These are phyloP conservation scores for Podila horticola DNA, from an alignment of 192 early-diverging fungal species.

Conservation along the genomic window DNA sequence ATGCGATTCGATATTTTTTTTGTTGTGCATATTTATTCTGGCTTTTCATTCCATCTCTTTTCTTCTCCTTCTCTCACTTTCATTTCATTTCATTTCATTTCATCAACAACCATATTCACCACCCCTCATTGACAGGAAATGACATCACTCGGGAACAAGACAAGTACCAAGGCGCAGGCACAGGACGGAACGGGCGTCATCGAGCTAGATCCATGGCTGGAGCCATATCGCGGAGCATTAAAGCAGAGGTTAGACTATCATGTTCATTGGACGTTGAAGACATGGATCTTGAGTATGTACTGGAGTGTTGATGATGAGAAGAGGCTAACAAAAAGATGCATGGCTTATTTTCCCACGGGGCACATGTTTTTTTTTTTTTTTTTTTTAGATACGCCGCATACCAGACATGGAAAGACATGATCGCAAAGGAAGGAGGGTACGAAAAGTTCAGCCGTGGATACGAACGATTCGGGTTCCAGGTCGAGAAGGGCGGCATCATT, in stretches of 20 bases:
- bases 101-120: background rate
- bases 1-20: no score
- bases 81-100: background rate
- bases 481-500: constrained; percentile 69
- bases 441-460: constrained; percentile 87
- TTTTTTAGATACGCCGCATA: constrained; percentile 62
- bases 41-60: background rate
- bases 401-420: constrained; percentile 75
- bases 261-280: no score
- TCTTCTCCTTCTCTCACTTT: background rate
- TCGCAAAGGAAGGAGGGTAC: constrained; percentile 82
- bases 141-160: background rate
- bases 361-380: background rate
- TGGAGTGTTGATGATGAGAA: no score
- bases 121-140: background rate
- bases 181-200: constrained; percentile 75
- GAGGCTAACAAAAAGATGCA: no score
- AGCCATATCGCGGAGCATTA: constrained; percentile 72
- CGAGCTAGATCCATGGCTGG: constrained; percentile 82
- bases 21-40: no score
- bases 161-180: background rate
- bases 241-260: constrained; percentile 58
- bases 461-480: constrained; percentile 84
- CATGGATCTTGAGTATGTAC: no score
- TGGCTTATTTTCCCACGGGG: background rate